Evolutionary conservation across 116 monocot species (phyloP).

Genomic region (Papilionanthe hybrid): DNA sequence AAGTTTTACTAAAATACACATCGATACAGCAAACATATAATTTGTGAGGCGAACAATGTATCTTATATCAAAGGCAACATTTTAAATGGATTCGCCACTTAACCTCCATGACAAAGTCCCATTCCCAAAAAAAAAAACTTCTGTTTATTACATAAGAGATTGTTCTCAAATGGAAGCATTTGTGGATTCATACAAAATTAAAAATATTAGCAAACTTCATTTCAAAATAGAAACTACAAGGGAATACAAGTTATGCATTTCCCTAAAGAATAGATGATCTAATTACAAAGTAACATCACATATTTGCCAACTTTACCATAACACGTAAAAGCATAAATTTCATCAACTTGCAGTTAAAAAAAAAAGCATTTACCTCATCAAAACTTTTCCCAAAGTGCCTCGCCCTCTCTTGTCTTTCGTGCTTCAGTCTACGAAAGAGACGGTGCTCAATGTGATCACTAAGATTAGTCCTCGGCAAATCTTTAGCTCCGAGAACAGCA

Average conservation of each 20-base stretch:
- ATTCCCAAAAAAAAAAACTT: too few relatives aligned
- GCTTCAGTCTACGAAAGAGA: constrained; percentile 59
- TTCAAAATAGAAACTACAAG: too few relatives aligned
- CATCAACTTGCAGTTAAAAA: neutral
- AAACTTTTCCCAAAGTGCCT: constrained; percentile 46
- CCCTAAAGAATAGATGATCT: neutral
- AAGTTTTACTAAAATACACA: neutral
- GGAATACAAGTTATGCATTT: too few relatives aligned
- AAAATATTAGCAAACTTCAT: neutral
- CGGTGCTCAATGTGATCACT: constrained; percentile 87
- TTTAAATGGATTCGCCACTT: too few relatives aligned
- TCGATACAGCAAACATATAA: neutral
- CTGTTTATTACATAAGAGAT: too few relatives aligned
- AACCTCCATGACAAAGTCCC: too few relatives aligned
- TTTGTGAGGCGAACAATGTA: too few relatives aligned
- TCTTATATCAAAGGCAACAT: too few relatives aligned
- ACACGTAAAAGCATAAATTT: neutral
- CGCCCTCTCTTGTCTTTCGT: constrained; percentile 78
- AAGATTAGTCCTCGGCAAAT: constrained; percentile 76
- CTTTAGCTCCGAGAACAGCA: constrained; percentile 94
- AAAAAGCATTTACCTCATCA: constrained; percentile 57
- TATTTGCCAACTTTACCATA: neutral
- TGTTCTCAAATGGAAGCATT: neutral
- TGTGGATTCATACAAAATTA: neutral
- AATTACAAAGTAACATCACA: neutral